Percentiles rank a stretch among this genome's conserved stretches.
phyloP scores from a whole-genome alignment of 768 basidiomycete genomes.

The Serpula lacrymans region DNA sequence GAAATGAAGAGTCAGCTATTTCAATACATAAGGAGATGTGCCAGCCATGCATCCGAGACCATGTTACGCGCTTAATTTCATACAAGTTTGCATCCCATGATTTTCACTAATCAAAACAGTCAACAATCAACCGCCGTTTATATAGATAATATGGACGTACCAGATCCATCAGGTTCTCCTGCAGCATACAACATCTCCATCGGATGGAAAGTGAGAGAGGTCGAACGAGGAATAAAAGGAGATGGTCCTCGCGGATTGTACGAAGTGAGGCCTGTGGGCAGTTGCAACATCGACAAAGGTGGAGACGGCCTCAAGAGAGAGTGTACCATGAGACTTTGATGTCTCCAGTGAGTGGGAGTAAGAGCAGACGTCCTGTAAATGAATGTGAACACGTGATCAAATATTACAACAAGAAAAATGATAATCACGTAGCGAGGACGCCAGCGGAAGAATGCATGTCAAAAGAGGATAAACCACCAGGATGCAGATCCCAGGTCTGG shows the following conservation, averaged over 20 bases:
- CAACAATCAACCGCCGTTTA: slow-evolving; percentile 2
- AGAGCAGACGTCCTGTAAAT: slow-evolving; percentile 54
- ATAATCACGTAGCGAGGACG: slow-evolving; percentile 80
- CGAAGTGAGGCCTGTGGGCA: slow-evolving; percentile 53
- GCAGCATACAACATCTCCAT: slow-evolving; percentile 80
- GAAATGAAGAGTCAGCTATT: background rate
- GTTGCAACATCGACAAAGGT: slow-evolving; percentile 41
- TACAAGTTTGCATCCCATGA: slow-evolving; percentile 55
- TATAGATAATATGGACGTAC: slow-evolving; percentile 27
- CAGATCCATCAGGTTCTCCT: slow-evolving; percentile 67
- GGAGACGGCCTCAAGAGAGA: slow-evolving; percentile 41
- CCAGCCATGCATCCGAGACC: background rate
- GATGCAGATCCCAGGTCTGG: slow-evolving; percentile 61
- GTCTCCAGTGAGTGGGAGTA: slow-evolving; percentile 56
- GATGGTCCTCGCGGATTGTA: slow-evolving; percentile 58
- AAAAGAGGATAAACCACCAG: slow-evolving; percentile 75
- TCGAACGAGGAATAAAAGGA: slow-evolving; percentile 57
- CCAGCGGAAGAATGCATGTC: slow-evolving; percentile 82
- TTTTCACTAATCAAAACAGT: slow-evolving; percentile 38
- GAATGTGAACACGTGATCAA: slow-evolving; percentile 8
- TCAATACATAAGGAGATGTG: background rate
- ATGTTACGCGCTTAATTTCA: slow-evolving; percentile 1
- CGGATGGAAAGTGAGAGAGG: slow-evolving; percentile 78
- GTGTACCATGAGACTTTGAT: slow-evolving; percentile 61
- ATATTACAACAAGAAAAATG: background rate